These are phyloP conservation scores for Carallia brachiata DNA, from an alignment of 345 rosid species.

Conservation along the genomic window DNA sequence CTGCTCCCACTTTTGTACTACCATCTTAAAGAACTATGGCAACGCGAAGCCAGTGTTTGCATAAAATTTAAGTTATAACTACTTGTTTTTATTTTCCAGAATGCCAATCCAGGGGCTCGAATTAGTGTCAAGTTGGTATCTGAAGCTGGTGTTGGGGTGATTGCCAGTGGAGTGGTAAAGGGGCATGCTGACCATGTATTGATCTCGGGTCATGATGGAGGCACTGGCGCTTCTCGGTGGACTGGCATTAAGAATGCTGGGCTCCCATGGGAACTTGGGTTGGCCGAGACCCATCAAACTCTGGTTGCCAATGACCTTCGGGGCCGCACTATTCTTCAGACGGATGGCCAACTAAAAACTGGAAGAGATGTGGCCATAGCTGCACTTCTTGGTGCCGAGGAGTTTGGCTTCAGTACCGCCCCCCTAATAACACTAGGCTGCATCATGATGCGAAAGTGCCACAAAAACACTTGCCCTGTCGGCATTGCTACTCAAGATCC, in stretches of 20 bases:
- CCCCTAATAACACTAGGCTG: conserved; percentile 98
- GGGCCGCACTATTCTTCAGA: conserved; percentile 91
- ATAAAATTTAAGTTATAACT: background rate
- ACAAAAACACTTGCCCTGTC: conserved; percentile 97
- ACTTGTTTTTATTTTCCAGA: conserved; percentile 39
- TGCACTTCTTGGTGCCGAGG: conserved; percentile 99
- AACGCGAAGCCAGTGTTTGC: background rate
- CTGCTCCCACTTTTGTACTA: background rate
- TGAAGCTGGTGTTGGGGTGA: conserved; percentile 98
- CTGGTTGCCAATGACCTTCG: conserved; percentile 98
- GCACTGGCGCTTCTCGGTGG: conserved; percentile 99
- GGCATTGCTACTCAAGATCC: conserved; percentile 99
- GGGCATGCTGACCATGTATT: conserved; percentile 98
- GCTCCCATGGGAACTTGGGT: conserved; percentile 98
- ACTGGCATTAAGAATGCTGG: conserved; percentile 99
- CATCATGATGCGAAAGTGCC: conserved; percentile 99
- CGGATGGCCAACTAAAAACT: conserved; percentile 97
- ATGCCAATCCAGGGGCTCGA: conserved; percentile 84
- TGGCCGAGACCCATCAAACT: conserved; percentile 99
- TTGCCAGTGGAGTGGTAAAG: conserved; percentile 98
- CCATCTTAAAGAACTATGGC: background rate
- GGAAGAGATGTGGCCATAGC: conserved; percentile 98
- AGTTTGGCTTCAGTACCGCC: conserved; percentile 98
- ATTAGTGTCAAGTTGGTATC: conserved; percentile 94
- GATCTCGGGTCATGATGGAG: conserved; percentile 98